Percentiles rank a stretch among this genome's conserved stretches.
phyloP scores from a whole-genome alignment of 2,329 filamentous ascomycete genomes.

The Botrytis pseudocinerea region DNA sequence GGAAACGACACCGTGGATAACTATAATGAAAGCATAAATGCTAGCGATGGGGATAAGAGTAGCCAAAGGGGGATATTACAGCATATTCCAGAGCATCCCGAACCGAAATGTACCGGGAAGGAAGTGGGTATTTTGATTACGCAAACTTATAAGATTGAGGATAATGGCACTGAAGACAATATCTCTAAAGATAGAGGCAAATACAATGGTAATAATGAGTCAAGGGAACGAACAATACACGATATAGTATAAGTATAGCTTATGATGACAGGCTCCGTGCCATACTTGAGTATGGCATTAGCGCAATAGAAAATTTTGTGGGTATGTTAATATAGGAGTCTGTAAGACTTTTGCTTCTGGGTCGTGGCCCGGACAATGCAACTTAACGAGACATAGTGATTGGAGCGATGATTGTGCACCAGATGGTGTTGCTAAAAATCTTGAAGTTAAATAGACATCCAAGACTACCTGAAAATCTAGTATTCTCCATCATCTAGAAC shows the following conservation, averaged over 20 bases:
- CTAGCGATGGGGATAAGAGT: constrained; percentile 10
- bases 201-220: background rate
- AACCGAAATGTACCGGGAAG: background rate
- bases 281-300: background rate
- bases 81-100: background rate
- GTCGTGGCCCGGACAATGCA: background rate
- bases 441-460: background rate
- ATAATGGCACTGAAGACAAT: background rate
- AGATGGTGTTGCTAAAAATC: background rate
- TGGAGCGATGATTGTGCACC: background rate
- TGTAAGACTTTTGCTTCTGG: background rate
- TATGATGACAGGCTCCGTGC: background rate
- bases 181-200: background rate
- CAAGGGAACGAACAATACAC: constrained; percentile 1
- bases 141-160: background rate
- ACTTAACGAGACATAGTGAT: background rate
- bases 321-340: background rate
- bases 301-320: background rate
- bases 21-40: background rate
- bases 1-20: background rate
- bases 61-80: constrained; percentile 13
- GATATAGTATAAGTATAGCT: background rate
- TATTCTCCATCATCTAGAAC: too few relatives aligned
- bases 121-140: constrained; percentile 8
- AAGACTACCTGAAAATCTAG: background rate